phyloP scores from a whole-genome alignment of 495 filamentous ascomycete genomes.

The Podospora pseudopauciseta region DNA sequence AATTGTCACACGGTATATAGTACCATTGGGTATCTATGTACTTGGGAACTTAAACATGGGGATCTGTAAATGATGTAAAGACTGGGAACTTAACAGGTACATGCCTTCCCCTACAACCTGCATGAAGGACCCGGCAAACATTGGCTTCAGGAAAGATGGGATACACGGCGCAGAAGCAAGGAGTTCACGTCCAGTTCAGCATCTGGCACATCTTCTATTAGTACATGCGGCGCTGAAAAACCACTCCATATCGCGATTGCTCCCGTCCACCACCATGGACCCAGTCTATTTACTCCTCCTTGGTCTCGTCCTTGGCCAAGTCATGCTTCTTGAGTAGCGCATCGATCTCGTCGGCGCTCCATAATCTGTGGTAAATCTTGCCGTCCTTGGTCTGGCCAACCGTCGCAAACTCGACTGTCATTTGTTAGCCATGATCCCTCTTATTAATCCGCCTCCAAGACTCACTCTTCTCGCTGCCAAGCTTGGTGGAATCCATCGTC shows the following conservation, averaged over 20 bases:
- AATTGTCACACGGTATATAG: neutral
- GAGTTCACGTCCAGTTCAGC: slow-evolving; percentile 15
- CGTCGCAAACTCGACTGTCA: slow-evolving; percentile 92
- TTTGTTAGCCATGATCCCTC: slow-evolving; percentile 17
- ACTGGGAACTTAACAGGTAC: neutral
- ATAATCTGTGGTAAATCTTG: slow-evolving; percentile 95
- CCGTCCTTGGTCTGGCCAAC: slow-evolving; percentile 92
- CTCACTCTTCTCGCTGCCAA: slow-evolving; percentile 97
- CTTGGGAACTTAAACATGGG: neutral
- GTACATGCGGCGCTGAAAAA: slow-evolving; percentile 30
- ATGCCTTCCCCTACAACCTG: neutral
- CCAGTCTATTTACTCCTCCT: slow-evolving; percentile 52
- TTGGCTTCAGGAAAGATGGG: neutral
- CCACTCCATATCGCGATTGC: slow-evolving; percentile 9
- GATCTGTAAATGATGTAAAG: neutral
- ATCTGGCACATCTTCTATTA: slow-evolving; percentile 19
- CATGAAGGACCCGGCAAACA: neutral
- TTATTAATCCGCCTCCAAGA: neutral
- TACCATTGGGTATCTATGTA: neutral
- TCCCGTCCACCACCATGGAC: slow-evolving; percentile 4
- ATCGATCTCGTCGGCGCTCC: slow-evolving; percentile 95
- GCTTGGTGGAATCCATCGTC: slow-evolving; percentile 98
- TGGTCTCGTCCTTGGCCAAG: slow-evolving; percentile 80
- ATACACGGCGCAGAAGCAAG: slow-evolving; percentile 1
- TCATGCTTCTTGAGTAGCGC: slow-evolving; percentile 91